Base-by-base conservation (phyloP, 495 filamentous ascomycete genomes). In the Tuber indicum region DNA sequence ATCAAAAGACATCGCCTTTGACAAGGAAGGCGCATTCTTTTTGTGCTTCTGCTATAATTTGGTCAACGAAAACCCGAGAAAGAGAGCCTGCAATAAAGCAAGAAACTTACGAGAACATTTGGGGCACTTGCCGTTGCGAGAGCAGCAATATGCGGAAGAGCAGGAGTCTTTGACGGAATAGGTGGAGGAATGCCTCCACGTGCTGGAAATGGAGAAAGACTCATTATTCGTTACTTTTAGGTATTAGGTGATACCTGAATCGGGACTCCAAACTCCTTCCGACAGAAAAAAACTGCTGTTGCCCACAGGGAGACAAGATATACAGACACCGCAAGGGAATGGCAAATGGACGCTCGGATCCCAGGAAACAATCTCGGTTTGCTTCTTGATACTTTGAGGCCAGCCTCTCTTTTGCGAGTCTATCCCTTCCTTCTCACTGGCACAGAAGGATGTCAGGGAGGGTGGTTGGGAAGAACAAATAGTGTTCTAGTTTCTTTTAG, bases 201-300 rank as follows among this genome's bases (percentile, higher is more conserved):
- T 69, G 74, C 71, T 71, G 81, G 81, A 42, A 82, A 82, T 69
- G 77, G 77, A 45, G 73, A 82, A 66, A 80, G 58, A 70, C 75
- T 82, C 81, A 82, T 82, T 81, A 72, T 81, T 71, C 72, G 70
- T 69, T 78, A 66, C 58, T 75, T 75, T 80, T 72, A 69, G 36
- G 69, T 75, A 73, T 78, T 52, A 72, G 17, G 66, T 70, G 58
- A 77, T 58, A 71, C 71, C 52, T 32, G 62, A 80, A 45, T 80
- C 71, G 17, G 43, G 79, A 76, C 77, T 73, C 73, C 71, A 72
- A 72, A 76, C 77, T 79, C 73, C 71, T 17, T 26, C 17, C 32
- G 58, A 66, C 32, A 32, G 58, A 32, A 66, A 66, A 62, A 80
- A 66, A 73, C 58, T 36, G 58, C 70, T 70, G 52, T 41, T 73